phyloP scores from a whole-genome alignment of 495 filamentous ascomycete species.

The Cladorrhinum samala region DNA sequence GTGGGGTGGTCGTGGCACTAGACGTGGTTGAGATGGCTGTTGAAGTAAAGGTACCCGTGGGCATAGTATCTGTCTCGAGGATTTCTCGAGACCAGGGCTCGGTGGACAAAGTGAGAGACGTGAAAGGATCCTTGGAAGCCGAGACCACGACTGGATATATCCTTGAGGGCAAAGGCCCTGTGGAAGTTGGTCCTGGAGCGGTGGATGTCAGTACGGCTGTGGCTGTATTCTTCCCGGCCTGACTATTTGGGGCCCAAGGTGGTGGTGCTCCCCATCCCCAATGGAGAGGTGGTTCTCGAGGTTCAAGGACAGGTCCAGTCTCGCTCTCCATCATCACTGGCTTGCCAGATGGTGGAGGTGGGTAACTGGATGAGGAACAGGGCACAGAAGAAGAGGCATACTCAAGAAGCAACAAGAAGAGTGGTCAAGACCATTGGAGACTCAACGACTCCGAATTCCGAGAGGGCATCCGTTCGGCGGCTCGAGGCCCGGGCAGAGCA shows the following conservation, averaged over 20 bases:
- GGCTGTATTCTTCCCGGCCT: neutral
- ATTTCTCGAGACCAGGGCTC: constrained; percentile 6
- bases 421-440: constrained; percentile 12
- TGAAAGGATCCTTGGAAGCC: neutral
- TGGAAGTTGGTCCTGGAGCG: constrained; percentile 9
- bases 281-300: neutral
- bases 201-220: constrained; percentile 17
- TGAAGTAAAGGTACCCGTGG: constrained; percentile 13
- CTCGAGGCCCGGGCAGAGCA: constrained; percentile 12
- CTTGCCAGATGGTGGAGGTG: no score
- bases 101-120: neutral
- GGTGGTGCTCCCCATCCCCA: no score
- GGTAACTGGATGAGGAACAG: no score
- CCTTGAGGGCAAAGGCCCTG: neutral
- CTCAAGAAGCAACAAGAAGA: constrained; percentile 10
- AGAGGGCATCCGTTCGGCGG: constrained; percentile 17
- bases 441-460: constrained; percentile 14
- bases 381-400: constrained; percentile 13
- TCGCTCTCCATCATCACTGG: constrained; percentile 6
- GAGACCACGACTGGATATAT: neutral
- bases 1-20: constrained; percentile 1
- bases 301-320: constrained; percentile 2
- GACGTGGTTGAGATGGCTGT: constrained; percentile 8
- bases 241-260: neutral
- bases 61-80: constrained; percentile 20